Conservation (phyloP, 2,329 filamentous ascomycete species). For the Pseudogymnoascus sp. region DNA sequence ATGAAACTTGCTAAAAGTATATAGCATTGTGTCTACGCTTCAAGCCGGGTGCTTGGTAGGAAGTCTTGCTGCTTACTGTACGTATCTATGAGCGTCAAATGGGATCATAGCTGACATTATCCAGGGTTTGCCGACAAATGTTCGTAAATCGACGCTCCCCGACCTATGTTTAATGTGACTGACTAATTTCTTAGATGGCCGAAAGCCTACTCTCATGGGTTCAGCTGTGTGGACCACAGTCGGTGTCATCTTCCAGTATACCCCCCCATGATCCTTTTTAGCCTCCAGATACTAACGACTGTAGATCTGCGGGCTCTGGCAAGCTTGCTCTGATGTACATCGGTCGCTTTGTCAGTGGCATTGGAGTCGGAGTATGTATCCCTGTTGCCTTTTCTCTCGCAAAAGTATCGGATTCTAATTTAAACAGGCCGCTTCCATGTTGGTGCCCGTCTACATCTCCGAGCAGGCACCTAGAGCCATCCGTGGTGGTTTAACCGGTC, state of each 20-base stretch:
- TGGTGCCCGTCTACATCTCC: conserved; percentile 40
- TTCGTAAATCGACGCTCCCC: background rate
- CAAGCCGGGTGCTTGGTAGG: conserved; percentile 62
- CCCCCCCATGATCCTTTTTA: background rate
- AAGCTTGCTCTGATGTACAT: conserved; percentile 57
- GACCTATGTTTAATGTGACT: background rate
- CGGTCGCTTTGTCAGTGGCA: conserved; percentile 48
- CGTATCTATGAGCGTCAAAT: conserved; percentile 9
- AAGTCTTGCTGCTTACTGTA: conserved; percentile 41
- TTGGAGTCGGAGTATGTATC: conserved; percentile 32
- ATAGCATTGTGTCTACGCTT: conserved; percentile 57
- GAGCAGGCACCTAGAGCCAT: conserved; percentile 45
- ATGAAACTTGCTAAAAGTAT: background rate
- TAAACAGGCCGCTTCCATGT: conserved; percentile 35
- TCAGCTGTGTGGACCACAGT: conserved; percentile 50
- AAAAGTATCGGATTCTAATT: conserved; percentile 45
- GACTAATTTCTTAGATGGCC: conserved; percentile 15
- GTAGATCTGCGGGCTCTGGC: conserved; percentile 44
- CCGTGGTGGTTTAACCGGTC: conserved; percentile 41
- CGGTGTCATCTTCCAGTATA: conserved; percentile 55
- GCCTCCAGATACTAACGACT: background rate
- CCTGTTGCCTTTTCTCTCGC: conserved; percentile 36
- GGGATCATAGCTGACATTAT: background rate
- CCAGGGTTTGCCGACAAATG: conserved; percentile 29
- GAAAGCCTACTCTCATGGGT: conserved; percentile 39